phyloP scores from a whole-genome alignment of 495 filamentous ascomycete genomes.

The Oleoguttula mirabilis region DNA sequence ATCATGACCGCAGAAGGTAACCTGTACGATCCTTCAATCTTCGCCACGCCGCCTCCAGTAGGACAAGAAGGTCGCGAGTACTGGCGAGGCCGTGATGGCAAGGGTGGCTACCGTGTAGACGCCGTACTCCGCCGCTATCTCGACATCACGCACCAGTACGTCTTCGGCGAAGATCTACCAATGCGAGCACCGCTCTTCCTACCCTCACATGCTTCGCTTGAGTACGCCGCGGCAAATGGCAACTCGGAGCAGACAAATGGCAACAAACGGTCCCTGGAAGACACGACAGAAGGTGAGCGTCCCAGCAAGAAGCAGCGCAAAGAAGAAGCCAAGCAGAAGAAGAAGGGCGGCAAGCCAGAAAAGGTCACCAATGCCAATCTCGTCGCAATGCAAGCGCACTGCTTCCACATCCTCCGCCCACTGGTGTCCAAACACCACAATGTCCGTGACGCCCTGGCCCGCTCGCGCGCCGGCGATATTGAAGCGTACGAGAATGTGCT shows the following conservation, averaged over 20 bases:
- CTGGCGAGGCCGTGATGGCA: conserved; percentile 71
- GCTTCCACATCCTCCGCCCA: conserved; percentile 81
- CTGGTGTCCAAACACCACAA: conserved; percentile 65
- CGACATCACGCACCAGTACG: conserved; percentile 71
- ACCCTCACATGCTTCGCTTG: neutral
- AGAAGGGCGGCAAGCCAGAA: conserved; percentile 32
- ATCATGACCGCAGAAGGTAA: conserved; percentile 96
- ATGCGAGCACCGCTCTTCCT: conserved; percentile 59
- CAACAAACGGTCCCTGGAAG: neutral
- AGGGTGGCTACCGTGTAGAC: conserved; percentile 81
- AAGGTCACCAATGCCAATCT: conserved; percentile 54
- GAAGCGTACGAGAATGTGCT: conserved; percentile 60
- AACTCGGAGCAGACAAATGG: neutral
- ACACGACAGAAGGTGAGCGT: conserved; percentile 15
- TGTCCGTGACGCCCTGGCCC: conserved; percentile 70
- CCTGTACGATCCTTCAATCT: conserved; percentile 79
- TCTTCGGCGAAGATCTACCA: conserved; percentile 51
- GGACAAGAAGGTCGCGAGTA: conserved; percentile 62
- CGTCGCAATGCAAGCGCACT: conserved; percentile 74
- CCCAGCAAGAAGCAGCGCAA: conserved; percentile 48
- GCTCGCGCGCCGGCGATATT: conserved; percentile 51
- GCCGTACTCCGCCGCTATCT: conserved; percentile 77
- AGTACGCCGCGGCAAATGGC: neutral
- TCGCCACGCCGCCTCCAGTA: conserved; percentile 50
- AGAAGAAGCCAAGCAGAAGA: conserved; percentile 26